Evolutionary conservation across 345 rosid genomes (phyloP).

Genomic region (Eucalyptus sp.): DNA sequence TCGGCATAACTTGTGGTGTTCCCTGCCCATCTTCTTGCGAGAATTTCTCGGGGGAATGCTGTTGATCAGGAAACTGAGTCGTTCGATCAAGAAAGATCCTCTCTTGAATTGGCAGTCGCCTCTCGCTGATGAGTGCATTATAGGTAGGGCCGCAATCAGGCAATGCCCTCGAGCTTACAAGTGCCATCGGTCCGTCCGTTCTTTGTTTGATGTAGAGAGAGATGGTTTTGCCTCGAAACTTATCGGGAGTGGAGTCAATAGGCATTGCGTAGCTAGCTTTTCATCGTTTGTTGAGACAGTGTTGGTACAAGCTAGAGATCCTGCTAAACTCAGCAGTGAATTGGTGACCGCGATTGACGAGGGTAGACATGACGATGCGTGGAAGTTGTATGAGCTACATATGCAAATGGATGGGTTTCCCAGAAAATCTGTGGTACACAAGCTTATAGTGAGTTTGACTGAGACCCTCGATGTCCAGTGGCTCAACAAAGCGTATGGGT

Average conservation of each 20-base stretch:
- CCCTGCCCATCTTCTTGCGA: not conserved
- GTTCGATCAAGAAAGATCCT: not conserved
- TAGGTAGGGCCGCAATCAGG: not conserved
- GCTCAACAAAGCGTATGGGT: constrained; percentile 54
- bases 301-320: constrained; percentile 74
- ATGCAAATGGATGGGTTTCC: constrained; percentile 86
- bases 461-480: constrained; percentile 44
- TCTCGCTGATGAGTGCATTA: not conserved
- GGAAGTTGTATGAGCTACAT: constrained; percentile 66
- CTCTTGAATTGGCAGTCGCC: not conserved
- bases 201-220: not conserved
- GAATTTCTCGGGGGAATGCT: not conserved
- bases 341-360: constrained; percentile 57
- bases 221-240: not conserved
- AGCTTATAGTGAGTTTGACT: constrained; percentile 36
- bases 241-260: not conserved
- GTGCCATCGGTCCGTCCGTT: not conserved
- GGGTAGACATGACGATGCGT: constrained; percentile 30
- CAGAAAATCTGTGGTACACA: constrained; percentile 48
- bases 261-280: not conserved
- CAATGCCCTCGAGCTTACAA: not conserved
- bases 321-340: constrained; percentile 49
- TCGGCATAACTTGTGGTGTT: not conserved
- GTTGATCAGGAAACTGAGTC: not conserved
- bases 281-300: constrained; percentile 44